Evolutionary conservation across 306 rosid species (phyloP).

Genomic region (Castanopsis chinensis): DNA sequence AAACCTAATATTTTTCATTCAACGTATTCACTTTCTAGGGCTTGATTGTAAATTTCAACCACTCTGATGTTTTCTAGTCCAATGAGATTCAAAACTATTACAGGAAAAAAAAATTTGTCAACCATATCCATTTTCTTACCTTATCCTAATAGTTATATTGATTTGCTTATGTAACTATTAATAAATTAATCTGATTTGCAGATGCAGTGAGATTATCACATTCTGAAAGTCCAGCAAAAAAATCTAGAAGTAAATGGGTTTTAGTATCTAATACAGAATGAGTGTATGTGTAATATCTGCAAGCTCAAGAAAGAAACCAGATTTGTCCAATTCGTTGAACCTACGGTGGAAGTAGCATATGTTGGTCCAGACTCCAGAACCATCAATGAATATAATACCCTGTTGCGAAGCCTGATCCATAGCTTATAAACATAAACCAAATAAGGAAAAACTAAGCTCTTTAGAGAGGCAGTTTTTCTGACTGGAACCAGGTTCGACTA

Average conservation of each 20-base stretch:
- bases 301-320: constrained; percentile 14
- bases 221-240: not conserved
- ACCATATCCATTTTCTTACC: too few relatives aligned
- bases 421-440: constrained; percentile 39
- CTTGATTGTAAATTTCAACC: too few relatives aligned
- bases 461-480: not conserved
- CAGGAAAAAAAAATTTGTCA: too few relatives aligned
- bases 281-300: constrained; percentile 2
- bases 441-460: not conserved
- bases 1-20: too few relatives aligned
- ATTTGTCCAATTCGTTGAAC: constrained; percentile 19
- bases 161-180: not conserved
- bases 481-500: not conserved
- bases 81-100: too few relatives aligned
- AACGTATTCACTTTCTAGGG: too few relatives aligned
- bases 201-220: not conserved
- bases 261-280: constrained; percentile 8
- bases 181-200: not conserved
- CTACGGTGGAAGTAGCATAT: constrained; percentile 82
- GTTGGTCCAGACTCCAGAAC: constrained; percentile 68
- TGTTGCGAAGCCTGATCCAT: constrained; percentile 74
- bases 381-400: constrained; percentile 70
- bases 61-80: too few relatives aligned
- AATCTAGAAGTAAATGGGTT: not conserved
- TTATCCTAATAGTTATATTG: not conserved